These are phyloP conservation scores for Alternaria gaisen DNA, from an alignment of 2,329 filamentous ascomycete species.

Conservation along the genomic window DNA sequence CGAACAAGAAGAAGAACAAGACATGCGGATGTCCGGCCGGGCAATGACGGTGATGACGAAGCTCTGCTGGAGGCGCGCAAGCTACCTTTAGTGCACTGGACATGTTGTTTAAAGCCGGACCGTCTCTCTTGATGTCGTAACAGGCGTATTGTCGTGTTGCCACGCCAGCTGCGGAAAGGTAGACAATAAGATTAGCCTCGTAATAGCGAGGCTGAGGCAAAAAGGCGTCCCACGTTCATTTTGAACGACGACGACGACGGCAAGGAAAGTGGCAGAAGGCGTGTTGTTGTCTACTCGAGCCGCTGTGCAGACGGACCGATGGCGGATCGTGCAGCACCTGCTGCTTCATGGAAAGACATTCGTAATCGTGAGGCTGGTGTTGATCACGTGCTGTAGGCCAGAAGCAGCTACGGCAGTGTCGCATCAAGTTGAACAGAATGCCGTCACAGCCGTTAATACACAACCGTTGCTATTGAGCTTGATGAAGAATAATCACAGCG, in stretches of 20 bases:
- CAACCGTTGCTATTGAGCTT: conserved; percentile 11
- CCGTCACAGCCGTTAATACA: conserved; percentile 11
- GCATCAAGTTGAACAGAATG: conserved; percentile 17
- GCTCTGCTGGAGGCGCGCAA: conserved; percentile 15
- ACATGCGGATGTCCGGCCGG: background rate
- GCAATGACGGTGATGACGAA: conserved; percentile 24
- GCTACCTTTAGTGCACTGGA: conserved; percentile 14
- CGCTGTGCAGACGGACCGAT: background rate
- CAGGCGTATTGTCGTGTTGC: conserved; percentile 24
- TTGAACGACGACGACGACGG: background rate
- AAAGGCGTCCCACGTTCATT: background rate
- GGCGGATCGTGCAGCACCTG: conserved; percentile 1
- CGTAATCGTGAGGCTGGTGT: conserved; percentile 12
- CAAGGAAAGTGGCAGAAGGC: background rate
- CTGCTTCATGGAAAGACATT: background rate
- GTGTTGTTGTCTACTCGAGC: background rate
- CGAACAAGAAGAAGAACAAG: background rate
- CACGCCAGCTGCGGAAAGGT: conserved; percentile 22
- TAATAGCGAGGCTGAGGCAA: conserved; percentile 17
- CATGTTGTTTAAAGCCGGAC: background rate
- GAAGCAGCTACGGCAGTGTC: conserved; percentile 14
- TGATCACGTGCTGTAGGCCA: conserved; percentile 21
- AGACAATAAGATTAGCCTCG: conserved; percentile 9
- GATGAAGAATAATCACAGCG: conserved; percentile 3
- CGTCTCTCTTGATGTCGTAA: conserved; percentile 10